Base-by-base conservation (phyloP, 768 basidiomycete genomes). In the Suillus subalutaceus region DNA sequence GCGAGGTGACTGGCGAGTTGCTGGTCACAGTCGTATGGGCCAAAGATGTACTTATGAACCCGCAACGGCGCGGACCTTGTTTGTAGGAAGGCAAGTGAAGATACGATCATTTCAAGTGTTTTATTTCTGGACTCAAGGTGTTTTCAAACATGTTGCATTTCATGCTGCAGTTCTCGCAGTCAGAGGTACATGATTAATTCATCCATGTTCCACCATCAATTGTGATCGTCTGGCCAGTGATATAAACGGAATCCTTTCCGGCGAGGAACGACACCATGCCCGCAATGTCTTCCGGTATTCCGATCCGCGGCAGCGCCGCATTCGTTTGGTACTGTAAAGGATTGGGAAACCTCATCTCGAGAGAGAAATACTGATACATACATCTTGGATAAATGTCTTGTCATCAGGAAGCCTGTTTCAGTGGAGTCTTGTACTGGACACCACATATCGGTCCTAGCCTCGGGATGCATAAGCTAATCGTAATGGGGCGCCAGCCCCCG, bases 251-350 rank as follows among this genome's bases (percentile, higher is more conserved):
- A 23, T 75, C 69, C 53, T 72, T 70, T 7, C 73, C 72, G 12
- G 74, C 77, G 40, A 79, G 68, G 68, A 76, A 79, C 6, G 75
- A 74, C 3, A 76, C 78, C 7, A 78, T 48, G 10, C 62, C 59
- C 1, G 77, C 75, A 38, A 79, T 69, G 52, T 79, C 72, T 7
- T 66, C 48, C 0, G 74, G 63, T 30, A 7, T 30, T 30, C 50
- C 26, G 15, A 30, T 53, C 52, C 26, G 52, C 13, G 15, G 26
- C 15, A 8, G 65, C 65, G 13, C 72, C 74, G 60, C 72, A 63
- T 37, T 64, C 60, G 6, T 72, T 55, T 20, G 53, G 10, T 32
- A 32, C 53, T 55, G 30, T 20, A 55, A 55, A 10, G 18, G 4
- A 32, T 18, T 55, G 32, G n/a, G 46, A 48, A 23, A 23, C n/a